A percentile compares a stretch with the other conserved stretches of the same genome.
phyloP scores from a whole-genome alignment of 352 stramenopile genomes.

The Discostella stelligera region DNA sequence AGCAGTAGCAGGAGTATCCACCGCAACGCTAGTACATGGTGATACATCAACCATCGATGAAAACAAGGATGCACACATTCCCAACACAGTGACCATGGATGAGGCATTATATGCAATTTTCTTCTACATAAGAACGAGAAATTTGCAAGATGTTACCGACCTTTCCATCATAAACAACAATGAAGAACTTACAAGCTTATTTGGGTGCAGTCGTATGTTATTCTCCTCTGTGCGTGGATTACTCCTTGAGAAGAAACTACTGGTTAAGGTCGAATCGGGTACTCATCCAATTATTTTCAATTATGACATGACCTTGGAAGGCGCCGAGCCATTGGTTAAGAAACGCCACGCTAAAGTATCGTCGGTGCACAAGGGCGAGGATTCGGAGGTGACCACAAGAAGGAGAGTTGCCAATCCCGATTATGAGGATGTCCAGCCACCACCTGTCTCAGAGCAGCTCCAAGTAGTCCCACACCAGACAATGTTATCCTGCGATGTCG shows the following conservation, averaged over 20 bases:
- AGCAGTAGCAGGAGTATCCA: neutral
- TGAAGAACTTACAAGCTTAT: slow-evolving; percentile 55
- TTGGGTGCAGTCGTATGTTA: slow-evolving; percentile 66
- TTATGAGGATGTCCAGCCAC: neutral
- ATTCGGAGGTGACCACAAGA: slow-evolving; percentile 13
- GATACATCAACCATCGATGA: neutral
- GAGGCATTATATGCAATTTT: slow-evolving; percentile 65
- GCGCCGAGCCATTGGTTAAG: slow-evolving; percentile 29
- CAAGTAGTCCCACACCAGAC: slow-evolving; percentile 36
- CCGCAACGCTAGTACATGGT: neutral
- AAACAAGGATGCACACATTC: slow-evolving; percentile 46
- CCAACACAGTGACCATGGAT: slow-evolving; percentile 65
- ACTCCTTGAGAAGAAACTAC: slow-evolving; percentile 36
- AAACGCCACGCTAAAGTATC: slow-evolving; percentile 7
- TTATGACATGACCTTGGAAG: slow-evolving; percentile 51
- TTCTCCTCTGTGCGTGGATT: slow-evolving; percentile 32
- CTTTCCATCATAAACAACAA: slow-evolving; percentile 69
- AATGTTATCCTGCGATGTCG: slow-evolving; percentile 67
- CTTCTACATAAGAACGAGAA: slow-evolving; percentile 66
- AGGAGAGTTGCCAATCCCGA: slow-evolving; percentile 24
- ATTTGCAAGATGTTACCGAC: slow-evolving; percentile 62
- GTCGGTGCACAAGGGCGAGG: neutral
- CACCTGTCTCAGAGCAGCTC: slow-evolving; percentile 15
- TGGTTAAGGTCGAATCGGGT: slow-evolving; percentile 35
- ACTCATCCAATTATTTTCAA: slow-evolving; percentile 55